A percentile compares a stretch with the other conserved stretches of the same genome.
Conservation (phyloP, 768 basidiomycete species). For the Suillus variegatus region DNA sequence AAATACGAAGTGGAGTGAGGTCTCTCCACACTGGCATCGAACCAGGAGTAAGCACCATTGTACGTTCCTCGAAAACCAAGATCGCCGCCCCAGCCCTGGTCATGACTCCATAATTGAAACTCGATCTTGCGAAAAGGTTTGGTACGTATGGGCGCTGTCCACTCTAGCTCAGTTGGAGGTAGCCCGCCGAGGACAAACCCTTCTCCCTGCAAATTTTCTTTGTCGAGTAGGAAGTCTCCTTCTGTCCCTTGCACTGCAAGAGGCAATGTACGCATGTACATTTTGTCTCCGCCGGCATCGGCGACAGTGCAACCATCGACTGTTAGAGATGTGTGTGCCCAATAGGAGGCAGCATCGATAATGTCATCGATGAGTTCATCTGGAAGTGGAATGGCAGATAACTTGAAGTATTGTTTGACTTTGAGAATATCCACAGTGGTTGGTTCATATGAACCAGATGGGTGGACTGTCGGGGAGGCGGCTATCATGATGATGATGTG, state of each 20-base stretch:
- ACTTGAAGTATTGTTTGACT: constrained; percentile 7
- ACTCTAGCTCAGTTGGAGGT: neutral
- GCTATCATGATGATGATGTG: neutral
- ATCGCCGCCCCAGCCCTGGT: constrained; percentile 1
- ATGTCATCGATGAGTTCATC: constrained; percentile 9
- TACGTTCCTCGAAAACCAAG: neutral
- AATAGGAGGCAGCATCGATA: constrained; percentile 34
- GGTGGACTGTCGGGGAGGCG: neutral
- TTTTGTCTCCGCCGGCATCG: neutral
- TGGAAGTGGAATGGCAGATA: neutral
- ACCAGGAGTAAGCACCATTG: constrained; percentile 4
- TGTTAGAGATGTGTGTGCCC: constrained; percentile 3
- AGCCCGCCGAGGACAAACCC: neutral
- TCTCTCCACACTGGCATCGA: constrained; percentile 1
- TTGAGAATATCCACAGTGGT: constrained; percentile 7
- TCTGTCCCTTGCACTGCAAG: constrained; percentile 6
- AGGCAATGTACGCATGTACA: constrained; percentile 13
- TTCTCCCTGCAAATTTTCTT: neutral
- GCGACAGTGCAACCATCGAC: neutral
- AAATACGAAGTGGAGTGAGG: neutral
- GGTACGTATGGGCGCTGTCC: neutral
- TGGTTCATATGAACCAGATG: constrained; percentile 1
- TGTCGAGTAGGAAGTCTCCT: constrained; percentile 1
- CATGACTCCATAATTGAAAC: constrained; percentile 12
- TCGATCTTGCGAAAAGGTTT: constrained; percentile 4